Evolutionary conservation across 2,329 filamentous ascomycete species (phyloP), one percentile per base, ranked within the genome.

Genomic region (Talaromyces marneffei): DNA sequence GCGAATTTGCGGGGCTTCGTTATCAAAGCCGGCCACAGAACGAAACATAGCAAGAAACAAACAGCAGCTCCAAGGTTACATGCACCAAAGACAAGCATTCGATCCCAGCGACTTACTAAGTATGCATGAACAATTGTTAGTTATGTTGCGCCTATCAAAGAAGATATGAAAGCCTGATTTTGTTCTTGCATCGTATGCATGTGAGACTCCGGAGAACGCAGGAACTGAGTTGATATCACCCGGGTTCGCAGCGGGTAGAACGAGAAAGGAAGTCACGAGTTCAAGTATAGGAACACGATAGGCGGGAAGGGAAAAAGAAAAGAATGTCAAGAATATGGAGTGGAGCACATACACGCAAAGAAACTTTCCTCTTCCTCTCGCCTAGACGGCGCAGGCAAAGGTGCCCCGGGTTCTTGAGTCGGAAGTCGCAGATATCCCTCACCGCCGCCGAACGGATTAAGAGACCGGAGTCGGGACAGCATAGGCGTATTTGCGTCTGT

Each of bases 101-200:
- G 90, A 79, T 99, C 94, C 94, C 93, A 97, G 79, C 93, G 86
- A 79, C 91, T 96, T 80, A 99, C 94, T 97, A 78, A 72, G 18
- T 25, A 61, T 68, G 65, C 64, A 63, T 64, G 64, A 63, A 27
- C 63, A 61, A 60, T 59, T 58, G 60, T 62, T 31, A 55, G 52
- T 55, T 16, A 55, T 33, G 18, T 60, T 42, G 35, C 50, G 20
- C 31, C 31, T 33, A 42, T 55, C 56, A 33, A 25, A 29, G 23
- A 54, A 39, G 31, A 39, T 33, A 27, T 25, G 37, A 44, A 40
- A 56, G 44, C 59, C 50, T 48, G 29, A 23, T 52, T 37, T 53
- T 55, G 33, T 25, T 20, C 48, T 29, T 50, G 29, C 57, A 61
- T 62, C 64, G 64, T 64, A 67, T 66, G 64, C 65, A 63, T 62